Evolutionary conservation across 1,139 yeast genomes (phyloP), one percentile per base, ranked within the genome.

Genomic region (Saccharomyces hybrid): DNA sequence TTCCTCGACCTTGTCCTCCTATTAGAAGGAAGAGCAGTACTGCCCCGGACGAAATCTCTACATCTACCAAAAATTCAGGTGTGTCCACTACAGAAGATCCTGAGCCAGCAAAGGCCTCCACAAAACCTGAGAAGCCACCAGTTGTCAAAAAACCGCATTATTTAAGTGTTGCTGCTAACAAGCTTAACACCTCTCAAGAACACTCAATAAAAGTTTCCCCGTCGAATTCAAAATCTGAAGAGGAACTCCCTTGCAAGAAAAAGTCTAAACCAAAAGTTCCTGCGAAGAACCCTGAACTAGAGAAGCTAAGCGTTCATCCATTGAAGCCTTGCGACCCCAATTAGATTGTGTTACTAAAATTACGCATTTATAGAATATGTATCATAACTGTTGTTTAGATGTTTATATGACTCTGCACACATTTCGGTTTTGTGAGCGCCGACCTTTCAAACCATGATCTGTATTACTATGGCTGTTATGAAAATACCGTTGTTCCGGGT

Each of bases 271-370:
- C 67, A 3, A 52, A 54, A 3, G 57, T 58, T 16, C 67, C 64
- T n/a, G 56, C 57, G 13, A 66, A 61, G 52, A 63, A 62, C 42
- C 67, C 66, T 23, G 62, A 62, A 34, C 47, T 62, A 42, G 66
- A 60, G 31, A 53, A 56, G 14, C 58, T 64, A 60, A 63, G 71
- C n/a, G 71, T 80, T 78, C 73, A 79, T 23, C 80, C 80, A 46
- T 81, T 85, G 85, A 77, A 77, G 54, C 84, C 85, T 5, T 67
- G 80, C 52, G 75, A 78, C 5, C 84, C 84, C 1, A 78, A 78
- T 59, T 79, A 68, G 4, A 23, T 46, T 27, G 32, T 46, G 16
- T 27, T 13, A 26, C 14, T 28, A 29, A 5, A 9, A 47, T 29
- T 14, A n/a, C 41, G 41, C 32, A 38, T 38, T 19, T 11, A 38